Evolutionary conservation across 331 rosid genomes (phyloP).

Genomic region (Telfairia occidentalis): DNA sequence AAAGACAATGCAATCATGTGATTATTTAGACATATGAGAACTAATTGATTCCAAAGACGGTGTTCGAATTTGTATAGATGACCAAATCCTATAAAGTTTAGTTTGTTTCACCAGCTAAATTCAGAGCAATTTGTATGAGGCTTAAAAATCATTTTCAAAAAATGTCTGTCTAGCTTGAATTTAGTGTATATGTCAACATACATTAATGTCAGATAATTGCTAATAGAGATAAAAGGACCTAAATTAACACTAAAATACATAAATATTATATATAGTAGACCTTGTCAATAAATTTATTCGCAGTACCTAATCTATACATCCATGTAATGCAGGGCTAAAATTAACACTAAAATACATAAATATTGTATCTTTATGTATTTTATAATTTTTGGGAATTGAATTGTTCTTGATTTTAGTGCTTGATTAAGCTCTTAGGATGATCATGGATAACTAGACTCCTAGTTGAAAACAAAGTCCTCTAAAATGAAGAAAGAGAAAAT

Average conservation of each 20-base stretch:
- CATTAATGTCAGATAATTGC: not conserved
- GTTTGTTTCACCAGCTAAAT: not conserved
- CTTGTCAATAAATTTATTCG: not conserved
- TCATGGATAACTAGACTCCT: too few relatives aligned
- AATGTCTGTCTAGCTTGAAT: not conserved
- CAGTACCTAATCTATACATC: not conserved
- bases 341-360: not conserved
- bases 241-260: too few relatives aligned
- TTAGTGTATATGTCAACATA: too few relatives aligned
- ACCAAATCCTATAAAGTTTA: not conserved
- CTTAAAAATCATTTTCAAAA: not conserved
- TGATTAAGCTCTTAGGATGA: not conserved
- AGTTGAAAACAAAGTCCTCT: too few relatives aligned
- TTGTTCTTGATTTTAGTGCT: not conserved
- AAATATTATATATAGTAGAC: too few relatives aligned
- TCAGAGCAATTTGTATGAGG: not conserved
- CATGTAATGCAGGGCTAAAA: not conserved
- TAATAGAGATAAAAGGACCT: not conserved
- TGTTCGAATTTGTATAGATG: not conserved
- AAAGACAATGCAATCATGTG: too few relatives aligned
- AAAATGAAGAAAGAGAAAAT: not conserved
- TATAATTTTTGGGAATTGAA: not conserved
- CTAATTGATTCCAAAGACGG: not conserved
- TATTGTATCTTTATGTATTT: not conserved
- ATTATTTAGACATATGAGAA: too few relatives aligned